phyloP scores from a whole-genome alignment of 371 early-diverging fungal species.

The Mortierella sp. region DNA sequence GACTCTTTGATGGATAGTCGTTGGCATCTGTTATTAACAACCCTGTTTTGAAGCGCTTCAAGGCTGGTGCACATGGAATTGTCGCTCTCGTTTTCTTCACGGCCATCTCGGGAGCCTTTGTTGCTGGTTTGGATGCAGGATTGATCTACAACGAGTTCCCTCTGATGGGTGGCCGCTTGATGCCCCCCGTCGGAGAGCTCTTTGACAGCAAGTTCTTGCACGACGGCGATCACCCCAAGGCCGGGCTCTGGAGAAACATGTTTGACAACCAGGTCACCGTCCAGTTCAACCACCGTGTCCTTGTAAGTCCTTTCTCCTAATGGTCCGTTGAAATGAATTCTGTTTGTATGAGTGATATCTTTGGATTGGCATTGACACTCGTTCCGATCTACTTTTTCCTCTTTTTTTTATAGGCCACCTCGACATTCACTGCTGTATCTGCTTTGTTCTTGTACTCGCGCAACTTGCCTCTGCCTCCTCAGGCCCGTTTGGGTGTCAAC shows the following conservation, averaged over 20 bases:
- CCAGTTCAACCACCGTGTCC: conserved; percentile 93
- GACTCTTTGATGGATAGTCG: conserved; percentile 17
- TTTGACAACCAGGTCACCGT: conserved; percentile 96
- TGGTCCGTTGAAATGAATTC: neutral
- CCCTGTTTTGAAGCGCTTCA: conserved; percentile 71
- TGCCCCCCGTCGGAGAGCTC: conserved; percentile 80
- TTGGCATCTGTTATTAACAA: conserved; percentile 65
- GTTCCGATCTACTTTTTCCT: conserved; percentile 62
- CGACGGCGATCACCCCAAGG: conserved; percentile 55
- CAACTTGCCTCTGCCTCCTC: conserved; percentile 77
- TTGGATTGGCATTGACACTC: conserved; percentile 66
- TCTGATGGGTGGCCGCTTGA: conserved; percentile 84
- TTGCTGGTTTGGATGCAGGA: conserved; percentile 98
- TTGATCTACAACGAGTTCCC: conserved; percentile 97
- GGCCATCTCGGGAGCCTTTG: conserved; percentile 92
- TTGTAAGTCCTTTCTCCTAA: conserved; percentile 65
- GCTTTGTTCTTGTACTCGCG: conserved; percentile 83
- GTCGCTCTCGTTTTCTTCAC: conserved; percentile 87
- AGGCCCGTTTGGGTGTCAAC: conserved; percentile 77
- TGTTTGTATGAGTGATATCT: too few relatives aligned
- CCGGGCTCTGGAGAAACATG: conserved; percentile 81
- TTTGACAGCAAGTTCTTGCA: conserved; percentile 76
- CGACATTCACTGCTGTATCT: conserved; percentile 80
- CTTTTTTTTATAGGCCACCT: conserved; percentile 71
- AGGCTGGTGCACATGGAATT: conserved; percentile 70